Percentiles rank a stretch among this genome's conserved stretches.
phyloP scores from a whole-genome alignment of 768 basidiomycete species.

The Pholiota conissans region DNA sequence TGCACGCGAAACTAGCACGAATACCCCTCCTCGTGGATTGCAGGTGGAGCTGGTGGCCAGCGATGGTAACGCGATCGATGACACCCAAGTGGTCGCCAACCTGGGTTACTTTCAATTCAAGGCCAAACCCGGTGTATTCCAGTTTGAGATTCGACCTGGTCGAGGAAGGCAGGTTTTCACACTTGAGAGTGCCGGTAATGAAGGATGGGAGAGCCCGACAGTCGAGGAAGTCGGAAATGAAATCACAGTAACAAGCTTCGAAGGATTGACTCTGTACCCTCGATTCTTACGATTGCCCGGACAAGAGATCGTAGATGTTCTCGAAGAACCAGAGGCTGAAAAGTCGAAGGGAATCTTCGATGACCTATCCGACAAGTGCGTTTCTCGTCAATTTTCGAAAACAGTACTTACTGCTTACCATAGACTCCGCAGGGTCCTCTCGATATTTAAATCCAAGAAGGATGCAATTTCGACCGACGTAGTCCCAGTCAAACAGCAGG shows the following conservation, averaged over 20 bases:
- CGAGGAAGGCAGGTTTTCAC: constrained; percentile 77
- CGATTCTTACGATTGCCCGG: constrained; percentile 68
- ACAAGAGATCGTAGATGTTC: constrained; percentile 81
- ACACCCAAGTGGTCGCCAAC: constrained; percentile 93
- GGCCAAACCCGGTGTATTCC: constrained; percentile 86
- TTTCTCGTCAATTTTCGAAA: not conserved
- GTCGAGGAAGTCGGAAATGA: constrained; percentile 70
- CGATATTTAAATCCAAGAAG: constrained; percentile 39
- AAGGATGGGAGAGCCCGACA: constrained; percentile 82
- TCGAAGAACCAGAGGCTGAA: constrained; percentile 45
- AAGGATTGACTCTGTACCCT: constrained; percentile 88
- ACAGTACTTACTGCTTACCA: constrained; percentile 19
- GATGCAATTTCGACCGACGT: constrained; percentile 21
- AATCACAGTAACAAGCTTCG: constrained; percentile 85
- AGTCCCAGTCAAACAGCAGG: constrained; percentile 45
- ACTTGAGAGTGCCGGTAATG: constrained; percentile 84
- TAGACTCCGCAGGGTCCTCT: constrained; percentile 37
- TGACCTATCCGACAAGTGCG: constrained; percentile 51
- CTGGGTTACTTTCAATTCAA: constrained; percentile 97
- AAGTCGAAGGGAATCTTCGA: constrained; percentile 43
- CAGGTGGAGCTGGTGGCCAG: constrained; percentile 77
- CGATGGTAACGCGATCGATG: constrained; percentile 57
- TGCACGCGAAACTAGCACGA: constrained; percentile 69
- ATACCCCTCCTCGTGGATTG: constrained; percentile 81
- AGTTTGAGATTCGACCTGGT: constrained; percentile 80